phyloP scores from a whole-genome alignment of 495 filamentous ascomycete species.

The Hypoxylon subgilvum region DNA sequence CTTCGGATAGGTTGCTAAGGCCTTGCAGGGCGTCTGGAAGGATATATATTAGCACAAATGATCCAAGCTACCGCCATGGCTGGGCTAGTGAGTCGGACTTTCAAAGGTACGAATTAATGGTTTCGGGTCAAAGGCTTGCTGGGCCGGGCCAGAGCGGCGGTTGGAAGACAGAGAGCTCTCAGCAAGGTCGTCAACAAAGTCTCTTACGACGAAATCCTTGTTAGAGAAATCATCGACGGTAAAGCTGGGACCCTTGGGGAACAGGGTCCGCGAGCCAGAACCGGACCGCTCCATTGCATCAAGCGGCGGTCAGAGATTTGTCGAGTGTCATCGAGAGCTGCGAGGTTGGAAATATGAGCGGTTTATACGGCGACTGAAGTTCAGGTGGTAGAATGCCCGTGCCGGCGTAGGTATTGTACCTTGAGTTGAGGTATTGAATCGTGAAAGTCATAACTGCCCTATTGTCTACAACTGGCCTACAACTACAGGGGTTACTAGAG shows the following conservation, averaged over 20 bases:
- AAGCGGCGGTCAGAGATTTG: not conserved
- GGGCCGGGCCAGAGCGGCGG: slow-evolving; percentile 72
- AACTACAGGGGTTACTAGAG: too few species aligned
- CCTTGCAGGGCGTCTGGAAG: slow-evolving; percentile 68
- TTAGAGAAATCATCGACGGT: slow-evolving; percentile 86
- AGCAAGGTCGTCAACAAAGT: slow-evolving; percentile 93
- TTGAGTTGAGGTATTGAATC: not conserved
- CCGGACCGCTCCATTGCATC: slow-evolving; percentile 53
- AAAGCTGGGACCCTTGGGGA: slow-evolving; percentile 79
- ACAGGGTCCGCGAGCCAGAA: slow-evolving; percentile 65
- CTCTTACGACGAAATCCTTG: slow-evolving; percentile 95
- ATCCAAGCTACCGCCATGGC: not conserved
- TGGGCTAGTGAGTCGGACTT: slow-evolving; percentile 51
- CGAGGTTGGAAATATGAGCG: not conserved
- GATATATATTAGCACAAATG: slow-evolving; percentile 31
- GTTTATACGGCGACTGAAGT: too few species aligned
- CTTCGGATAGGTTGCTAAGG: slow-evolving; percentile 79
- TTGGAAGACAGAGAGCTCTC: slow-evolving; percentile 76
- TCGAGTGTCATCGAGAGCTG: slow-evolving; percentile 13
- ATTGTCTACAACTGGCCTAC: too few species aligned
- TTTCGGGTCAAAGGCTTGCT: slow-evolving; percentile 92
- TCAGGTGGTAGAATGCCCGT: too few species aligned
- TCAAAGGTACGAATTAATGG: slow-evolving; percentile 96
- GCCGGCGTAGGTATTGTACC: not conserved
- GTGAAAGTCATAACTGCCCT: too few species aligned